Conservation (phyloP, 352 stramenopile genomes). For the Globisporangium cystogenes region DNA sequence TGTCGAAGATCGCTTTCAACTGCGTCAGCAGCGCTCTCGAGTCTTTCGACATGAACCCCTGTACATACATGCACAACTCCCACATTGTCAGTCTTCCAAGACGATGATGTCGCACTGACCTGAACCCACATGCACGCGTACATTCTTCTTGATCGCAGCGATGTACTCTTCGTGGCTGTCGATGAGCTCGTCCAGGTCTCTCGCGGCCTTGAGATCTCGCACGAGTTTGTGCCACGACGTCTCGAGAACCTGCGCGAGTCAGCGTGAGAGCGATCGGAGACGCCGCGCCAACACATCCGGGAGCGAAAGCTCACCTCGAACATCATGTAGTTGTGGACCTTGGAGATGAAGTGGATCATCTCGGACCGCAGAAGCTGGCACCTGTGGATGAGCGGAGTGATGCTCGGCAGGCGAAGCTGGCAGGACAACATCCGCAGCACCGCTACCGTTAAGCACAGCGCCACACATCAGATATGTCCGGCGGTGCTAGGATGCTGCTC, state of each 20-base stretch:
- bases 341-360: constrained; percentile 98
- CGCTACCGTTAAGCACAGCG: neutral
- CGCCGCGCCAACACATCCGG: neutral
- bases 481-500: constrained; percentile 1
- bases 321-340: constrained; percentile 98
- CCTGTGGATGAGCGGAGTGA: constrained; percentile 81
- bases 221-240: constrained; percentile 93
- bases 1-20: constrained; percentile 77
- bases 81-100: neutral
- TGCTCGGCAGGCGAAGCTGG: constrained; percentile 49
- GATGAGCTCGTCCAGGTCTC: constrained; percentile 95
- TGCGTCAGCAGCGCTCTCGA: constrained; percentile 67
- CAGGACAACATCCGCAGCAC: constrained; percentile 8
- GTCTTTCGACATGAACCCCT: constrained; percentile 84
- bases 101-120: too few species aligned
- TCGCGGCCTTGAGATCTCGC: constrained; percentile 84
- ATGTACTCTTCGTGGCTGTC: constrained; percentile 95
- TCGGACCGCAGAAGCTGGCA: constrained; percentile 94
- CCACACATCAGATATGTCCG: constrained; percentile 5
- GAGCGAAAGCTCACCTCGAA: constrained; percentile 80
- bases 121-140: constrained; percentile 14
- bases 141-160: constrained; percentile 83
- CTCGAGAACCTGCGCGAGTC: constrained; percentile 67
- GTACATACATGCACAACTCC: neutral
- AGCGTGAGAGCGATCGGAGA: neutral